Conservation (phyloP, 805 yeast genomes). For the Saccharomycopsis olivae region DNA sequence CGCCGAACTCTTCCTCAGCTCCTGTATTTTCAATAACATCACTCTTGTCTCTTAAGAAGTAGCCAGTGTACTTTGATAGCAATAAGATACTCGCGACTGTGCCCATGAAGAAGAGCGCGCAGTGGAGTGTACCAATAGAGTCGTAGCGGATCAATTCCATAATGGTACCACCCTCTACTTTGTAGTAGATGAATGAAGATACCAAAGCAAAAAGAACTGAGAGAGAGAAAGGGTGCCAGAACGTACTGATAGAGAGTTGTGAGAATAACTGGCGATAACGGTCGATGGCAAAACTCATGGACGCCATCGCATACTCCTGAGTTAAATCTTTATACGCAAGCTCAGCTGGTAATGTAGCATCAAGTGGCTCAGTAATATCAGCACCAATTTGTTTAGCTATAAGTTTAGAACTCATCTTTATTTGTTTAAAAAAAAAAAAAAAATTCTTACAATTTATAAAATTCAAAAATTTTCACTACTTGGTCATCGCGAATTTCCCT, state of each 20-base stretch:
- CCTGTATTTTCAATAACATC: constrained; percentile 20
- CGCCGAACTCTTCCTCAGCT: neutral
- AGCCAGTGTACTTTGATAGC: constrained; percentile 32
- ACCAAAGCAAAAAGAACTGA: constrained; percentile 19
- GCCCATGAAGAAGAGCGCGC: constrained; percentile 30
- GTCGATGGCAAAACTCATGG: constrained; percentile 55
- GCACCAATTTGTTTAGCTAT: constrained; percentile 37
- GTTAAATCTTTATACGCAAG: constrained; percentile 38
- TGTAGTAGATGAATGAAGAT: constrained; percentile 7
- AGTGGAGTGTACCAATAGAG: constrained; percentile 23
- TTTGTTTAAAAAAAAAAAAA: no score
- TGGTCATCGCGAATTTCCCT: no score
- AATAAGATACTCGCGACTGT: constrained; percentile 31
- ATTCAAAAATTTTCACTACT: no score
- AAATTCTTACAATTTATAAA: no score
- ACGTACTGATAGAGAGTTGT: constrained; percentile 32
- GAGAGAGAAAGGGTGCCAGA: constrained; percentile 36
- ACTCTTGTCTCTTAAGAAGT: constrained; percentile 35
- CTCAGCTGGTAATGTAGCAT: constrained; percentile 39
- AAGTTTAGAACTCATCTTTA: no score
- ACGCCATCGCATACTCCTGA: constrained; percentile 52
- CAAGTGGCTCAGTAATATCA: constrained; percentile 44
- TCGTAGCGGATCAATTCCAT: constrained; percentile 11
- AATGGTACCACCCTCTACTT: constrained; percentile 9
- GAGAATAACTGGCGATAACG: constrained; percentile 39